Base-by-base conservation (phyloP, 495 filamentous ascomycete genomes). In the Neurospora pannonica region DNA sequence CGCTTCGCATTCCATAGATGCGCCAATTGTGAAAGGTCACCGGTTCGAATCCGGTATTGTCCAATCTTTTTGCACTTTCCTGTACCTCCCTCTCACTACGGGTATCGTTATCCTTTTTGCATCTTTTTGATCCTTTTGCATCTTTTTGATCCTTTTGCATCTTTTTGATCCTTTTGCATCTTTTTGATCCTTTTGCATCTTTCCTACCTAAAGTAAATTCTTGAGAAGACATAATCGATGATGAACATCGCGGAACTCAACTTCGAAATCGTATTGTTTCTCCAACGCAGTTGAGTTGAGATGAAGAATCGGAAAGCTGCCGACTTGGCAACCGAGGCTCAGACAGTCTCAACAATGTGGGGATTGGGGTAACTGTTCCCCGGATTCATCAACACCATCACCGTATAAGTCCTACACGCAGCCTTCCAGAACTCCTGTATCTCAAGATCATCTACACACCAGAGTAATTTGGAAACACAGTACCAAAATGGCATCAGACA, bases 1-100 rank as follows among this genome's bases (percentile, higher is more conserved):
- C 81, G 80, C 82, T 83, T 83, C 82, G 82, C 82, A 83, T 76
- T 62, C 46, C 28, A 31, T 43, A 19, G 24, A 60, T 71, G 48
- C 72, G 70, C 46, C 28, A n/a, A n/a, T 24, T 74, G 70, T 74
- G 75, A 76, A 72, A 74, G 72, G 75, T 71, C 75, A 72, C 48
- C 37, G 73, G 75, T 76, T 74, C 75, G 73, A 74, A 71, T 74
- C 73, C 75, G 62, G 48, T 74, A 72, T 75, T 72, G 71, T 76
- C 75, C 73, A 78, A 31, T 13, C 1, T 5, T 71, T 74, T 75
- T 48, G 28, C n/a, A 5, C 0, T 34, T 73, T 31, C n/a, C 0
- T 11, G 9, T 38, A 36, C n/a, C 28, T 28, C 1, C 6, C 54
- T 21, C 0, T 21, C 0, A 24, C 28, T 0, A 31, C 15, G 54